Base-by-base conservation (phyloP, 495 filamentous ascomycete species). In the Talaromyces nanjingensis region DNA sequence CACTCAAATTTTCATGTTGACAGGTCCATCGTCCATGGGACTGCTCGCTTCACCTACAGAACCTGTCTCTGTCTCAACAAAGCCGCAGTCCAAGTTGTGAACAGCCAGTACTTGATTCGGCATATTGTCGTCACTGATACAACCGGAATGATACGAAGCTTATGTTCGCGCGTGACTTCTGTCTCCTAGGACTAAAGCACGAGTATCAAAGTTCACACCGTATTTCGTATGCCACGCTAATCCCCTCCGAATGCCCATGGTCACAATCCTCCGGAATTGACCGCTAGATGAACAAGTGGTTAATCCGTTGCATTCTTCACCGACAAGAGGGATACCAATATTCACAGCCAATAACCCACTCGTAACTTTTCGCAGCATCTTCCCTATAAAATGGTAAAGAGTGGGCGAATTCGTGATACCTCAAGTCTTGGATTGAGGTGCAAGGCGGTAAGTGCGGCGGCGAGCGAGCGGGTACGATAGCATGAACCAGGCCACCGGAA, bases 371-470 rank as follows among this genome's bases (percentile, higher is more conserved):
- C n/a, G 18, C 18, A 20, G 8, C 8, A 49, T 20, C 20, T 3
- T 18, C 3, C 45, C 16, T 49, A 49, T n/a, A 16, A 9, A 42
- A 42, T 42, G 37, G 14, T 16, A 8, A 45, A 49, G 18, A 8
- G 11, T 49, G 45, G 45, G 18, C 45, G 11, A 49, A 49, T 49
- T 42, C 14, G 37, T 42, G 37, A 42, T 42, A 42, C 4, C 37
- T 42, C 37, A 42, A 42, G 14, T 42, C 37, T 42, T 37, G 11
- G 33, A 16, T 20, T 49, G 45, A 56, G 11, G 53, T 22, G 45
- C 45, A 49, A n/a, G 49, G 53, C 53, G 53, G 53, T 14, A 56
- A 27, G 53, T 29, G 53, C 53, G 53, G 53, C 53, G 53, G 53
- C 20, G 52, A 24, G 52, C 52, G 7, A 24, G 20, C 52, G 52